phyloP scores from a whole-genome alignment of 768 basidiomycete species.

The Suillus bovinus region DNA sequence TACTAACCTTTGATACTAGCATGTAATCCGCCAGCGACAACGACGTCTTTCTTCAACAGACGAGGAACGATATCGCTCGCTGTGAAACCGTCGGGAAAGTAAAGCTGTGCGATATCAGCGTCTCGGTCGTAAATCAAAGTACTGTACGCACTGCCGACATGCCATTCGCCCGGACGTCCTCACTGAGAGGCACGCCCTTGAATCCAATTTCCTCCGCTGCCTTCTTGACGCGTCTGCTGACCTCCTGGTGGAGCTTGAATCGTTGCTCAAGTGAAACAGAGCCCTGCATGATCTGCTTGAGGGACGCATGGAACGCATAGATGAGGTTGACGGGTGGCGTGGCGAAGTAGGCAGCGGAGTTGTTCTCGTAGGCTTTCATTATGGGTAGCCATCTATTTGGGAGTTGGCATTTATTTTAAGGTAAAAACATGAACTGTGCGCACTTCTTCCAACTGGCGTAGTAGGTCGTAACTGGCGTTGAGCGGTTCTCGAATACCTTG shows the following conservation, averaged over 20 bases:
- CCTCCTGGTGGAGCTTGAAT: conserved; percentile 72
- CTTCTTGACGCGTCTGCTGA: conserved; percentile 66
- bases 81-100: conserved; percentile 79
- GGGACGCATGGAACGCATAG: conserved; percentile 85
- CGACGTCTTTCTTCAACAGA: conserved; percentile 67
- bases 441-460: conserved; percentile 91
- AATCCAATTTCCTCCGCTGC: conserved; percentile 69
- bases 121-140: not conserved
- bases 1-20: conserved; percentile 71
- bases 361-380: conserved; percentile 90
- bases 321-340: conserved; percentile 95
- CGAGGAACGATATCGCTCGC: conserved; percentile 78
- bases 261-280: conserved; percentile 73
- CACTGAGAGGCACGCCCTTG: conserved; percentile 63
- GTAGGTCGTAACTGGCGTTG: conserved; percentile 69
- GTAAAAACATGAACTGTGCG: conserved; percentile 10
- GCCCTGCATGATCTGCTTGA: conserved; percentile 66
- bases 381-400: conserved; percentile 78
- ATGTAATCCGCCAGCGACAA: conserved; percentile 89
- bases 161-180: conserved; percentile 78
- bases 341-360: conserved; percentile 86
- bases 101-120: conserved; percentile 46
- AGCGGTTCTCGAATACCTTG: conserved; percentile 61
- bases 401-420: conserved; percentile 4
- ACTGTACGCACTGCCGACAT: conserved; percentile 77